Evolutionary conservation across 1,139 yeast genomes (phyloP).

Genomic region (Insectozyma bohioensis): DNA sequence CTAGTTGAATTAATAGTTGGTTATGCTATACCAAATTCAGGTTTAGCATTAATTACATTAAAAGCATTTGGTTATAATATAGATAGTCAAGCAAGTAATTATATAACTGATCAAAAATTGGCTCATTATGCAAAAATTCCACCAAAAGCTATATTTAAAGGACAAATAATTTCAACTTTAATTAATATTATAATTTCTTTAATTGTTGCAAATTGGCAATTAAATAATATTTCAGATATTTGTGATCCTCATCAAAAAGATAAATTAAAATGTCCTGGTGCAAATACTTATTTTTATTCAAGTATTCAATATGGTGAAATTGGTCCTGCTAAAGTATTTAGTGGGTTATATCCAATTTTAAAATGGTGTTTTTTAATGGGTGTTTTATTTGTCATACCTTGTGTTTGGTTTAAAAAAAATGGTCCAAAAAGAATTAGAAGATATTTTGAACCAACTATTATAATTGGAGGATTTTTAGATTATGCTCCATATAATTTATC

Average conservation of each 20-base stretch:
- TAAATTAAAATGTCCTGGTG: conserved; percentile 33
- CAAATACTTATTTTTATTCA: conserved; percentile 32
- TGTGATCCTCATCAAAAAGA: conserved; percentile 28
- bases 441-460: conserved; percentile 48
- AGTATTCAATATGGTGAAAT: conserved; percentile 38
- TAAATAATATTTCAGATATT: conserved; percentile 24
- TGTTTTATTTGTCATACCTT: conserved; percentile 26
- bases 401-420: conserved; percentile 28
- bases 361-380: conserved; percentile 38
- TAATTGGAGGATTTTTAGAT: conserved; percentile 45
- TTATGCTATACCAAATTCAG: conserved; percentile 39
- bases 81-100: conserved; percentile 37
- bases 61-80: conserved; percentile 40
- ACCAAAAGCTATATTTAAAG: conserved; percentile 34
- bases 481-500: conserved; percentile 58
- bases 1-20: conserved; percentile 42
- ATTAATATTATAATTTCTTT: conserved; percentile 26
- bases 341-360: conserved; percentile 32
- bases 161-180: conserved; percentile 31
- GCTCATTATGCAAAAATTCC: conserved; percentile 37
- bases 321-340: conserved; percentile 35
- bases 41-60: conserved; percentile 36
- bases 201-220: conserved; percentile 30
- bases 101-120: conserved; percentile 35
- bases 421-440: conserved; percentile 30